phyloP scores from a whole-genome alignment of 805 yeast species.

The Yamadazyma sp. region DNA sequence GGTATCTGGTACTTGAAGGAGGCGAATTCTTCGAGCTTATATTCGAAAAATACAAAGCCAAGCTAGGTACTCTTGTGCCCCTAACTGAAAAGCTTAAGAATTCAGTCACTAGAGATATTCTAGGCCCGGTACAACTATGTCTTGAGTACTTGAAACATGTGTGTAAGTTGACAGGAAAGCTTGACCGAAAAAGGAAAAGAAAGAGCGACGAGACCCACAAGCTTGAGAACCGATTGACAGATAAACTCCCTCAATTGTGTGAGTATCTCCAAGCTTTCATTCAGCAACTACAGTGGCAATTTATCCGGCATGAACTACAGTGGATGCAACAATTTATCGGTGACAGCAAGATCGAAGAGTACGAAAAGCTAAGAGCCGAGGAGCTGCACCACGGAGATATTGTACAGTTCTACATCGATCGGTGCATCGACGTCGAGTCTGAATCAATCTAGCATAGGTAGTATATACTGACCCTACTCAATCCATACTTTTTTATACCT shows the following conservation, averaged over 20 bases:
- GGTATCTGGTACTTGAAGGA: conserved; percentile 11
- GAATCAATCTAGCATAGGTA: too few species aligned
- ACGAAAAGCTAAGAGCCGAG: conserved; percentile 6
- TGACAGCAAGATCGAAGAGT: conserved; percentile 17
- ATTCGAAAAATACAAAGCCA: conserved; percentile 5
- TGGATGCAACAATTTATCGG: conserved; percentile 21
- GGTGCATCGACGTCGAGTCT: conserved; percentile 2
- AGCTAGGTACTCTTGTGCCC: conserved; percentile 4
- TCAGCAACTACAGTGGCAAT: background rate
- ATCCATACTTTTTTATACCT: too few species aligned
- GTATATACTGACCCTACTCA: too few species aligned
- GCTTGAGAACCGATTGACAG: conserved; percentile 12
- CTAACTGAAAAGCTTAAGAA: conserved; percentile 4
- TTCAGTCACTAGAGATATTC: background rate
- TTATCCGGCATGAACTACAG: background rate
- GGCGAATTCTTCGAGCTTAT: conserved; percentile 12
- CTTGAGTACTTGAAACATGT: conserved; percentile 3
- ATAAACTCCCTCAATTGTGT: conserved; percentile 13
- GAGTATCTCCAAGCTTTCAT: conserved; percentile 1
- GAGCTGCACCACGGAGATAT: conserved; percentile 9
- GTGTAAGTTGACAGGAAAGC: background rate
- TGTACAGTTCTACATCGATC: conserved; percentile 7
- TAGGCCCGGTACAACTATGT: background rate
- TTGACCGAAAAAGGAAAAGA: background rate
- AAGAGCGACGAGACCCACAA: conserved; percentile 2